Evolutionary conservation across 176 grass and related monocot genomes (phyloP).

Genomic region (Rhynchospora breviuscula): DNA sequence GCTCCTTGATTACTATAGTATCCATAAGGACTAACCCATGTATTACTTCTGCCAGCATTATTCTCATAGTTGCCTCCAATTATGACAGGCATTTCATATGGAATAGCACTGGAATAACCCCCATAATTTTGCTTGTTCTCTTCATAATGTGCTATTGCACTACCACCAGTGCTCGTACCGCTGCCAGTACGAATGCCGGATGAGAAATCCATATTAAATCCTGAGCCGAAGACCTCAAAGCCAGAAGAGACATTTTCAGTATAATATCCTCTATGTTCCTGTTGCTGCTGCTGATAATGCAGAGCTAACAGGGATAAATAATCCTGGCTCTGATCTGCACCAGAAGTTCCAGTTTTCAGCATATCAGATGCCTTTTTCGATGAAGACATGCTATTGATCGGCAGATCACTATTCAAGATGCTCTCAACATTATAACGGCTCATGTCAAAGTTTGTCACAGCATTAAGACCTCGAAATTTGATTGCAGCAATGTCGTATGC

Average conservation of each 20-base stretch:
- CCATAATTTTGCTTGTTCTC: slow-evolving; percentile 29
- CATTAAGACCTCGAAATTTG: slow-evolving; percentile 83
- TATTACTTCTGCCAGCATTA: slow-evolving; percentile 46
- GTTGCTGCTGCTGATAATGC: slow-evolving; percentile 42
- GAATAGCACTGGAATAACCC: slow-evolving; percentile 41
- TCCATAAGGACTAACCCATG: slow-evolving; percentile 34
- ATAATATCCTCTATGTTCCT: slow-evolving; percentile 22
- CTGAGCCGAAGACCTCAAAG: slow-evolving; percentile 50
- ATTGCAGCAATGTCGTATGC: slow-evolving; percentile 92
- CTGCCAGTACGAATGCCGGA: slow-evolving; percentile 30
- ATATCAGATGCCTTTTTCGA: slow-evolving; percentile 22
- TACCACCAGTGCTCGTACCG: slow-evolving; percentile 8
- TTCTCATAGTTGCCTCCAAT: slow-evolving; percentile 45
- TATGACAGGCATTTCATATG: slow-evolving; percentile 46
- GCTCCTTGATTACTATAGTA: slow-evolving; percentile 30
- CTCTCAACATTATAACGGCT: slow-evolving; percentile 84
- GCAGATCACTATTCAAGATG: slow-evolving; percentile 88
- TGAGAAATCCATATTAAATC: slow-evolving; percentile 76
- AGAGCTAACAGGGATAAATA: slow-evolving; percentile 61
- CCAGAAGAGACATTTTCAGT: slow-evolving; percentile 19
- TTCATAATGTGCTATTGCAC: slow-evolving; percentile 37
- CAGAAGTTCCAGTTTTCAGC: slow-evolving; percentile 24
- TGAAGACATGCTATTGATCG: slow-evolving; percentile 28
- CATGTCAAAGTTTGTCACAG: slow-evolving; percentile 97
- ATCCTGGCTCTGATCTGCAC: slow-evolving; percentile 43